Conservation (phyloP, 257 asterid species). For the Forsythia viridissima region DNA sequence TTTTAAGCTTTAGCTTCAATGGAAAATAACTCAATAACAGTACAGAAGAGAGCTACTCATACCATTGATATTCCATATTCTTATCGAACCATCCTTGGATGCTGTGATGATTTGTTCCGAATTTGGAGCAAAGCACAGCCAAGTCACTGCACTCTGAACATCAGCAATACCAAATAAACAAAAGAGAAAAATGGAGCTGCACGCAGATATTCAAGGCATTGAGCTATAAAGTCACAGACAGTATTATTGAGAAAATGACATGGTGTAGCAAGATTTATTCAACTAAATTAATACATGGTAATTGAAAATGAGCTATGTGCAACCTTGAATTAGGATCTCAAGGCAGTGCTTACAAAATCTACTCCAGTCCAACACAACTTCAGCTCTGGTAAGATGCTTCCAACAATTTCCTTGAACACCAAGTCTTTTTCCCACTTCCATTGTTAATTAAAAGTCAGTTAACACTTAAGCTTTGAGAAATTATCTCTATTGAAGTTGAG, state of each 20-base stretch:
- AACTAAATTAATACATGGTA: neutral
- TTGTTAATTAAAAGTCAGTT: neutral
- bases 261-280: neutral
- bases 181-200: slow-evolving; percentile 16
- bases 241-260: neutral
- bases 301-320: slow-evolving; percentile 10
- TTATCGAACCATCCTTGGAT: slow-evolving; percentile 91
- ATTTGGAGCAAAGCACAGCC: slow-evolving; percentile 89
- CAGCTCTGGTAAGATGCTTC: slow-evolving; percentile 3
- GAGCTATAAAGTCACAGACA: slow-evolving; percentile 14
- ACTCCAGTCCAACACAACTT: slow-evolving; percentile 7
- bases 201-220: neutral
- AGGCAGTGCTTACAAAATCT: neutral
- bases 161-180: slow-evolving; percentile 12
- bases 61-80: slow-evolving; percentile 96
- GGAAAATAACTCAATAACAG: neutral
- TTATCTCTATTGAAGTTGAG: neutral
- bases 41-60: slow-evolving; percentile 19
- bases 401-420: neutral
- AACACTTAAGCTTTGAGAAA: neutral
- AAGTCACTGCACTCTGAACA: slow-evolving; percentile 97
- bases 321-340: slow-evolving; percentile 14
- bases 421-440: neutral
- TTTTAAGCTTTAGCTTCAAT: neutral
- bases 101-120: slow-evolving; percentile 92